Conservation (phyloP, 129 eudicot genomes). For the Smallanthus sonchifolius region DNA sequence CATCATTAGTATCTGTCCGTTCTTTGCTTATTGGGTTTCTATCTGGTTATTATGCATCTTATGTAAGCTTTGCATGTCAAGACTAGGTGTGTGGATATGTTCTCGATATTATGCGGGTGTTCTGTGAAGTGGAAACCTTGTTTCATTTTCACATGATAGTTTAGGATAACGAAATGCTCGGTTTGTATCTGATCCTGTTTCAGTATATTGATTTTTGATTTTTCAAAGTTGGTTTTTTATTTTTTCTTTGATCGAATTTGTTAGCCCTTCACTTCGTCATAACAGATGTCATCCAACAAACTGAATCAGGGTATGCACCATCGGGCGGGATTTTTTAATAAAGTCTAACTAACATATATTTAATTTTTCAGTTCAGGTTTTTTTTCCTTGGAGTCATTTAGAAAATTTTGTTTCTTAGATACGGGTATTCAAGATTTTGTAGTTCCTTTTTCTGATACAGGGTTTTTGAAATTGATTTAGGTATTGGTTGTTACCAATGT, state of each 20-base stretch:
- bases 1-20: too few relatives aligned
- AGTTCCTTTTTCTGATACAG: background rate
- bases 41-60: background rate
- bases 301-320: background rate
- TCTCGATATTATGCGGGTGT: too few relatives aligned
- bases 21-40: background rate
- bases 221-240: background rate
- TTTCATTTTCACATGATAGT: background rate
- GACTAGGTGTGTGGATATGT: too few relatives aligned
- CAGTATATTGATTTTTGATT: background rate
- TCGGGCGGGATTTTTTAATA: background rate
- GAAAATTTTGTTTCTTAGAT: background rate
- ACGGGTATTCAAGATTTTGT: background rate
- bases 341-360: background rate
- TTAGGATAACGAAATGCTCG: background rate
- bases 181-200: background rate
- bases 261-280: background rate
- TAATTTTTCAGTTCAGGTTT: background rate
- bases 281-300: background rate
- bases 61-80: too few relatives aligned
- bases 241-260: background rate
- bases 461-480: background rate
- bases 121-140: background rate
- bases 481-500: too few relatives aligned
- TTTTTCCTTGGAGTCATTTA: background rate